A percentile compares a stretch with the other conserved stretches of the same genome.
These are phyloP conservation scores for Pyronema domesticum DNA, from an alignment of 495 filamentous ascomycete species.

Conservation along the genomic window DNA sequence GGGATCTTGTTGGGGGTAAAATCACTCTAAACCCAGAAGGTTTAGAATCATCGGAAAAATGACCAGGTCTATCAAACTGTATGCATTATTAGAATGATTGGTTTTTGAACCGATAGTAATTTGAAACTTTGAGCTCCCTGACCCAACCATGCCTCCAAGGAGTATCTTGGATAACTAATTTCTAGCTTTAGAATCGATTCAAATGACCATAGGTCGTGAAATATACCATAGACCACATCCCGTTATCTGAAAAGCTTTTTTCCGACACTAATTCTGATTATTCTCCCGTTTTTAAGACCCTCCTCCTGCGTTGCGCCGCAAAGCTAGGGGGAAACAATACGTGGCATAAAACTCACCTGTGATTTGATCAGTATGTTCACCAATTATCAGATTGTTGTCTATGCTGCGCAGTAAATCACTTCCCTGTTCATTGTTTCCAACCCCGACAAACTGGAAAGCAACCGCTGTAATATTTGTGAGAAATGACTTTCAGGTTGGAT, in stretches of 20 bases:
- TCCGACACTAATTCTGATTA: not conserved
- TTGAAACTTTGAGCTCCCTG: no score
- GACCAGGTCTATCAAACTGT: no score
- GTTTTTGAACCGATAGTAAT: no score
- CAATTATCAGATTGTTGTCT: not conserved
- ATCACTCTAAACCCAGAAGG: no score
- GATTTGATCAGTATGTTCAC: not conserved
- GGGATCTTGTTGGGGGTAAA: no score
- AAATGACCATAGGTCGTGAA: not conserved
- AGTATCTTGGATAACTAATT: not conserved
- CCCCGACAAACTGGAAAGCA: not conserved
- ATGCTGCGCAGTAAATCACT: not conserved
- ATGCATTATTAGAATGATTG: no score
- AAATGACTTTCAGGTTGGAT: no score
- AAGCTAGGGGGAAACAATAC: no score
- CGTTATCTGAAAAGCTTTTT: not conserved
- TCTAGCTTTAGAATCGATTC: not conserved
- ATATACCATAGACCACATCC: not conserved
- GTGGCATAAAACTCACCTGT: not conserved
- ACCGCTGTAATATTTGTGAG: no score
- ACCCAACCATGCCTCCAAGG: not conserved
- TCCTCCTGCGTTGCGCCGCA: no score
- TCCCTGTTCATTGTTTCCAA: not conserved
- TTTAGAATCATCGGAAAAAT: no score
- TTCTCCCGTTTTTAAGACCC: no score